Evolutionary conservation across 176 grass and related monocot genomes (phyloP).

Genomic region (Urochloa ruziziensis): DNA sequence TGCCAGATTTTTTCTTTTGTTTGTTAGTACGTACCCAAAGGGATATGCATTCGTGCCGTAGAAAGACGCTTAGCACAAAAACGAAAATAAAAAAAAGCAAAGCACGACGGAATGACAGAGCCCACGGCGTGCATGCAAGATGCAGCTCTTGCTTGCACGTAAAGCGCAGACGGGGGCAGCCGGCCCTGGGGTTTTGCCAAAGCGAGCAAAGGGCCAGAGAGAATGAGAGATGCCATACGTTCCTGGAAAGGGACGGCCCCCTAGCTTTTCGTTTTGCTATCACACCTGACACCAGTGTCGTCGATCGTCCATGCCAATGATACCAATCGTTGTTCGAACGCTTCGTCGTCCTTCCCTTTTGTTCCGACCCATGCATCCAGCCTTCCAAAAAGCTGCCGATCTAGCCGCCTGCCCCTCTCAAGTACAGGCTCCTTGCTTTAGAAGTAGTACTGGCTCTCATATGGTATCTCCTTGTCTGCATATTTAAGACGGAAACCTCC

Average conservation of each 20-base stretch:
- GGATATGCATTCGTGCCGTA: neutral
- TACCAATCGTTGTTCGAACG: constrained; percentile 35
- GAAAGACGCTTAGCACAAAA: neutral
- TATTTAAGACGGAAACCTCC: neutral
- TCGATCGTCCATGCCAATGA: neutral
- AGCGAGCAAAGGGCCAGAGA: constrained; percentile 8
- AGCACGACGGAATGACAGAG: neutral
- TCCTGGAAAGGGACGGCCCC: constrained; percentile 24
- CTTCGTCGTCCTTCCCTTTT: constrained; percentile 27
- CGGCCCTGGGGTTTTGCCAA: constrained; percentile 7
- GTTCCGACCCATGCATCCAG: neutral
- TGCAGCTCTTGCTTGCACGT: constrained; percentile 22
- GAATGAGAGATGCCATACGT: constrained; percentile 34
- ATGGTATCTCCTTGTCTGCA: neutral
- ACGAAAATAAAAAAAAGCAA: too few species aligned
- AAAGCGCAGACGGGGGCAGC: neutral
- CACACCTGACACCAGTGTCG: neutral
- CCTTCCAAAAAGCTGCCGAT: neutral
- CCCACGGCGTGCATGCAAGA: neutral
- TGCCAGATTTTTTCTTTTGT: neutral
- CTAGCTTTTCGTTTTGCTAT: constrained; percentile 1
- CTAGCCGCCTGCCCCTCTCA: neutral
- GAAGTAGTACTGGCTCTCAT: neutral
- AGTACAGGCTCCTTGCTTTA: constrained; percentile 30
- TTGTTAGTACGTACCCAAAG: neutral